Base-by-base conservation (phyloP, 139 green algal species). In the Coccomyxa sp. region DNA sequence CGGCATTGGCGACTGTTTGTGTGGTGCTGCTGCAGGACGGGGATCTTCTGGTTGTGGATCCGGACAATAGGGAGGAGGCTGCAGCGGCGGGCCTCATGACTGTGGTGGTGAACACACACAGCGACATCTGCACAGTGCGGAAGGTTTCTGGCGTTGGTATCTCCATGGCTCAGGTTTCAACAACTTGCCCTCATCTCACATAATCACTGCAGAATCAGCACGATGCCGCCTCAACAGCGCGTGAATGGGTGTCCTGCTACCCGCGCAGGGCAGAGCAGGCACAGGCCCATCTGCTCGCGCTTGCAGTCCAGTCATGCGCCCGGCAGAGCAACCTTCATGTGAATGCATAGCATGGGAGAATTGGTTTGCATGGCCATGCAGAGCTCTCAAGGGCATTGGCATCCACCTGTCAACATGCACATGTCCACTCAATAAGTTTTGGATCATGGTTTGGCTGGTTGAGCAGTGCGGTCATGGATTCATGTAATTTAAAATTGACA, bases 71-170 rank as follows among this genome's bases (percentile, higher is more conserved):
- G 67, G 95, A 98, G 90, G 93, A 94, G 85, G 89, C 88, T 15
- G 90, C 91, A 12, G 81, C 79, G 0, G n/a, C 67, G 1, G 90
- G 88, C 12, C 59, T 66, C 23, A 59, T 91, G 51, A 91, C 90
- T 45, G 67, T 91, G 27, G 83, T 87, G n/a, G 67, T 92, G n/a
- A 96, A 91, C 74, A 71, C 89, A 13, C 88, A 89, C 77, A 82
- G 85, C 16, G 91, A 97, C 88, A 80, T 98, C 67, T 98, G 94
- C 83, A 90, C 90, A 15, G 83, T 96, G 67, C 91, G 96, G 66
- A 97, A 97, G 87, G 87, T 88, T 11, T 85, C 90, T 15, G 92
- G 93, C 38, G 83, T 91, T 58, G 92, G 89, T 0, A 82, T 97
- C 21, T 80, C 74, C 13, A 32, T 81, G 7, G 15, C 79, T 28